These are phyloP conservation scores for Sechiopsis laciniata DNA, from an alignment of 306 rosid genomes.

Conservation along the genomic window DNA sequence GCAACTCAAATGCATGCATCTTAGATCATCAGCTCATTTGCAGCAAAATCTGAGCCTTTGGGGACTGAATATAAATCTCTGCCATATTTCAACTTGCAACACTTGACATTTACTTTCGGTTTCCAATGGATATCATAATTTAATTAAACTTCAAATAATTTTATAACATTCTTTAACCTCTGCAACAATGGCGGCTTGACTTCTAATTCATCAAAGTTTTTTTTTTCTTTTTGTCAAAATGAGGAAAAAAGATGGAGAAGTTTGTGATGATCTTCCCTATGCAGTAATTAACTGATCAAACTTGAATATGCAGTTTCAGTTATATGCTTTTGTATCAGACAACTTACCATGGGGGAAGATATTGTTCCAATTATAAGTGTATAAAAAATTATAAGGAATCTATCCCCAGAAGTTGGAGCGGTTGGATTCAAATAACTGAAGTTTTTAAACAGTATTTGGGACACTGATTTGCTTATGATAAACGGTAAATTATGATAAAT, in stretches of 20 bases:
- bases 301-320: neutral
- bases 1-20: neutral
- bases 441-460: too few relatives aligned
- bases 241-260: neutral
- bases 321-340: neutral
- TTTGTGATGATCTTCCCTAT: neutral
- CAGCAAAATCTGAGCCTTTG: neutral
- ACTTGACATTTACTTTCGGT: neutral
- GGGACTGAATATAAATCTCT: neutral
- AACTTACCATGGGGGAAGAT: neutral
- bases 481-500: too few relatives aligned
- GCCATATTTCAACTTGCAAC: conserved; percentile 10
- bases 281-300: neutral
- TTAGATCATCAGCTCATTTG: neutral
- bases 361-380: too few relatives aligned
- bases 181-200: neutral
- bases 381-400: too few relatives aligned
- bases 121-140: neutral
- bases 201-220: neutral
- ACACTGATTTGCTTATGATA: too few relatives aligned
- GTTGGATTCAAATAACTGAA: too few relatives aligned
- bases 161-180: neutral
- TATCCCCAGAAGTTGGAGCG: too few relatives aligned
- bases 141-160: too few relatives aligned
- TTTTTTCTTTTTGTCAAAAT: too few relatives aligned